Base-by-base conservation (phyloP, 2,329 filamentous ascomycete genomes). In the Coleophoma eucalyptorum region DNA sequence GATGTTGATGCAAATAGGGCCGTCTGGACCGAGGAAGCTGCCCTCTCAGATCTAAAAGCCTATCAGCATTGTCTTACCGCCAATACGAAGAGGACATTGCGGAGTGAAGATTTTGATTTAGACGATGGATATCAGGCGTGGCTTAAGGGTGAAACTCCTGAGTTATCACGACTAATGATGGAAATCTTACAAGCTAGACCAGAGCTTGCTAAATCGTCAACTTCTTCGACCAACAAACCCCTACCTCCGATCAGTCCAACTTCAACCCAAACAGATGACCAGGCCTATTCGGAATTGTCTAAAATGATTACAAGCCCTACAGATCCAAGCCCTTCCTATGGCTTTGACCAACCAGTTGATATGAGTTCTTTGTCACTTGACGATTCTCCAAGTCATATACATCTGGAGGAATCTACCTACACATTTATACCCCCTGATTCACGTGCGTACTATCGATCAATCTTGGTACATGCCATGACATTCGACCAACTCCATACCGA, bases 151-250 rank as follows among this genome's bases (percentile, higher is more conserved):
- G 94, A 99, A 67, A 81, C 81, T 3, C 87, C 88, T 12, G 90
- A 96, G 60, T 74, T 99, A 40, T 94, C 91, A 5, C 89, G 94
- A 60, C 91, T 97, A 83, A 94, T 99, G 78, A 78, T 96, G 61
- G 89, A 92, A 35, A 90, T 99, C 56, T 75, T 97, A 38, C 90
- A 89, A 54, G 87, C 87, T 5, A 90, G 89, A 59, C 93, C 92
- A 4, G 88, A 93, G 57, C 76, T 97, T 48, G 87, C 90, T 46
- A 95, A 91, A 45, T 60, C 57, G 12, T 60, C 57, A 15, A 60
- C 60, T 3, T 48, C 52, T 15, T 73, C 75, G 31, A 72, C 76
- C 19, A 80, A 83, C 44, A 83, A 80, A 62, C 67, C 76, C 12
- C 72, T 89, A 46, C 83, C 80, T 38, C 74, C 84, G 49, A 75